A percentile compares a stretch with the other conserved stretches of the same genome.
phyloP scores from a whole-genome alignment of 2,329 filamentous ascomycete genomes.

The Fusarium temperatum region DNA sequence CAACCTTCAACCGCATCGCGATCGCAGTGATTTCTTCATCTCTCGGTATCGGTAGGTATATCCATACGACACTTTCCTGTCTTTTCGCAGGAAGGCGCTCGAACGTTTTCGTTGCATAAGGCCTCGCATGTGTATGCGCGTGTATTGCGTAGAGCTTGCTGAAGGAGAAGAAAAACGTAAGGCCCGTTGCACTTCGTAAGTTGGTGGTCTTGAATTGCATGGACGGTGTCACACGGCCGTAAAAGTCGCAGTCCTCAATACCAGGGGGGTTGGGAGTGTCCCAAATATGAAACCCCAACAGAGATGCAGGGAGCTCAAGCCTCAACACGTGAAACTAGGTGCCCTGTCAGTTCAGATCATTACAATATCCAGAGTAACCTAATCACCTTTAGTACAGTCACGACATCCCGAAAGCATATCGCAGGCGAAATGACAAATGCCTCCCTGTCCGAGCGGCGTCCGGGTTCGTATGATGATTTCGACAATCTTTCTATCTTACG shows the following conservation, averaged over 20 bases:
- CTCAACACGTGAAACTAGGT: conserved; percentile 2
- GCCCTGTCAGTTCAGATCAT: not conserved
- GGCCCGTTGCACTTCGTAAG: conserved; percentile 1
- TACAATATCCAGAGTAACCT: not conserved
- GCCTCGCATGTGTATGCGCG: not conserved
- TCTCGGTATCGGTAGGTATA: conserved; percentile 1
- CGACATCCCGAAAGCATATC: not conserved
- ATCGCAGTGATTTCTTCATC: conserved; percentile 4
- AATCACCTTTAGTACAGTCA: not conserved
- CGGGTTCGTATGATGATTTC: not conserved
- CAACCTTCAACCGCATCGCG: not conserved
- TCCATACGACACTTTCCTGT: not conserved
- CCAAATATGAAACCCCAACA: conserved; percentile 9
- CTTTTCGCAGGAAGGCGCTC: not conserved
- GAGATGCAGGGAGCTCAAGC: not conserved
- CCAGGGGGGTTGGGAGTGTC: conserved; percentile 9
- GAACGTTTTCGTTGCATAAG: not conserved
- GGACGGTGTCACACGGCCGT: conserved; percentile 2
- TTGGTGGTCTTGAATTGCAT: conserved; percentile 13
- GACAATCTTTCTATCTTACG: not conserved
- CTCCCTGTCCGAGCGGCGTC: not conserved
- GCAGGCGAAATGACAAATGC: not conserved
- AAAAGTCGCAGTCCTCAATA: not conserved
- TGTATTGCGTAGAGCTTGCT: conserved; percentile 22
- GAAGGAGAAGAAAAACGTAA: conserved; percentile 18